Conservation (phyloP, 1,284 basidiomycete species). For the Schizophyllum commune region DNA sequence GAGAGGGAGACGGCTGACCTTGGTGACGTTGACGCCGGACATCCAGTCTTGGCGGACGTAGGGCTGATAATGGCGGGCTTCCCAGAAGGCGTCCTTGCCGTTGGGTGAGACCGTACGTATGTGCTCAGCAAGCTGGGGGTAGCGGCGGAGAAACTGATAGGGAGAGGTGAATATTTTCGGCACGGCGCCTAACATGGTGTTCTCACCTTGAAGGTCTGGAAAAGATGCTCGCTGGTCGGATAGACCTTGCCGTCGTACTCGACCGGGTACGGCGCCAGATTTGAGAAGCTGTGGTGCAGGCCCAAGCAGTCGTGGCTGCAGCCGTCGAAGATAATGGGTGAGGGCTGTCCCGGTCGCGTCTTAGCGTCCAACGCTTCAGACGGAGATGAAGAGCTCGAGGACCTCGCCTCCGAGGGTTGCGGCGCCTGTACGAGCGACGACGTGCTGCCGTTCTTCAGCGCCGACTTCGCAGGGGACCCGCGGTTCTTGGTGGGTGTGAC, state of each 20-base stretch:
- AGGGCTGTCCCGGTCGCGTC: neutral
- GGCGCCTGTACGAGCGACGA: neutral
- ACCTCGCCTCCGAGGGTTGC: neutral
- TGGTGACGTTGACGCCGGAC: conserved; percentile 45
- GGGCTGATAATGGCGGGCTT: conserved; percentile 53
- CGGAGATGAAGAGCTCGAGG: neutral
- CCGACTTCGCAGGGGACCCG: neutral
- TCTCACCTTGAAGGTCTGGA: conserved; percentile 31
- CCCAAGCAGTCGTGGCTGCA: conserved; percentile 42
- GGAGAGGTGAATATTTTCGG: neutral
- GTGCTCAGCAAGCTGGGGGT: conserved; percentile 54
- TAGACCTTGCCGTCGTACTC: conserved; percentile 27
- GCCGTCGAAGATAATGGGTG: neutral
- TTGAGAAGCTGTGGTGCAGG: conserved; percentile 35
- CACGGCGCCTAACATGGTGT: neutral
- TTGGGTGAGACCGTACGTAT: conserved; percentile 52
- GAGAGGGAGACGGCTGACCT: conserved; percentile 34
- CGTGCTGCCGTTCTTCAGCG: neutral
- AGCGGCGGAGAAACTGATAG: conserved; percentile 44
- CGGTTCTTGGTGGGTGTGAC: neutral
- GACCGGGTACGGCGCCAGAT: conserved; percentile 31
- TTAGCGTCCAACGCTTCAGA: neutral
- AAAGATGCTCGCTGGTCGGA: conserved; percentile 33
- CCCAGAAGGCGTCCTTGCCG: conserved; percentile 55
- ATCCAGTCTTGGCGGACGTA: conserved; percentile 55